Evolutionary conservation across 2,329 filamentous ascomycete species (phyloP).

Genomic region (Neonectria ditissima): DNA sequence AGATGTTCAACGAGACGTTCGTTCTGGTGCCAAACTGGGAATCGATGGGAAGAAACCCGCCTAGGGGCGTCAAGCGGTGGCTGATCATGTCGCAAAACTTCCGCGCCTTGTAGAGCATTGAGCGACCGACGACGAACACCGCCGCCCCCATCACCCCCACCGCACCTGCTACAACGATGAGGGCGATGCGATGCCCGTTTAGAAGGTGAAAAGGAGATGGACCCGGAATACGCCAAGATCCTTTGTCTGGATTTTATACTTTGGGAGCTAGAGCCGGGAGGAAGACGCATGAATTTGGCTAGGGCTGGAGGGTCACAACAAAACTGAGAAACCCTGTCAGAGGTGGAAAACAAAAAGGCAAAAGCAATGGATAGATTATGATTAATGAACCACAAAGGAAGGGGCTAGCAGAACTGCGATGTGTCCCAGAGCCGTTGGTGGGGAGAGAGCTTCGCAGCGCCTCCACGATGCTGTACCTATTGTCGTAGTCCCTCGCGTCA

Average conservation of each 20-base stretch:
- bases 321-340: background rate
- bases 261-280: background rate
- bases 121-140: conserved; percentile 16
- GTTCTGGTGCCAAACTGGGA: conserved; percentile 84
- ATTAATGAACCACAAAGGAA: conserved; percentile 15
- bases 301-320: background rate
- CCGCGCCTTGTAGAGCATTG: conserved; percentile 59
- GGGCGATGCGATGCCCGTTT: background rate
- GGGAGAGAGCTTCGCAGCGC: background rate
- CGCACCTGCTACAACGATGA: background rate
- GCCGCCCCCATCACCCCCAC: background rate
- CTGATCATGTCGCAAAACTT: conserved; percentile 81
- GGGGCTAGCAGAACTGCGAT: conserved; percentile 5
- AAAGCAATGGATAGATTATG: conserved; percentile 6
- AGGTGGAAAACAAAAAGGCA: background rate
- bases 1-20: conserved; percentile 83
- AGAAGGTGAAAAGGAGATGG: background rate
- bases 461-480: background rate
- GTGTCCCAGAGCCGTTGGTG: background rate
- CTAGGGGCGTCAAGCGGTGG: conserved; percentile 68
- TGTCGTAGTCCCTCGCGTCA: background rate
- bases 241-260: background rate
- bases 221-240: background rate
- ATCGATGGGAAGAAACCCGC: conserved; percentile 63
- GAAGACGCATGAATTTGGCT: conserved; percentile 18